Base-by-base conservation (phyloP, 2,329 filamentous ascomycete genomes). In the Colletotrichum siamense region DNA sequence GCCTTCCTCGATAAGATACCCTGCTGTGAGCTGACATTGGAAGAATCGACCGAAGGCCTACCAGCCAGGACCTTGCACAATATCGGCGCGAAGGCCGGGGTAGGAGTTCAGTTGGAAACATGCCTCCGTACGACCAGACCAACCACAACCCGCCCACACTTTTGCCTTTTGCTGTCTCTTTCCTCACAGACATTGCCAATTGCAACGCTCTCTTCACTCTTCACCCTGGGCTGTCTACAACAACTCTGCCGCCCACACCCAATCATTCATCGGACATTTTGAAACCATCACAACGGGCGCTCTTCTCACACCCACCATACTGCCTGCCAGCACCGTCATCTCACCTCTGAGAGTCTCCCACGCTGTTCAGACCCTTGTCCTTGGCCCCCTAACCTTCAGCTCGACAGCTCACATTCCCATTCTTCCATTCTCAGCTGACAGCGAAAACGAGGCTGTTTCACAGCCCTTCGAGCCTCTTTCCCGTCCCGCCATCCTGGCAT, bases 391-490 rank as follows among this genome's bases (percentile, higher is more conserved):
- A 18, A 15, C 61, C n/a, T 59, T 7, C 6, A n/a, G 39, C 30
- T 61, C 32, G 28, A 65, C 44, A 69, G 16, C 16, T 24, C 39
- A 32, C 22, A 61, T 26, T 61, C 16, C 36, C 13, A 15, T 49
- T 36, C 30, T 63, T 63, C 30, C 39, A 13, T 68, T 22, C 26
- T 16, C 57, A 76, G 44, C 59, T 65, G 59, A 76, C 68, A 70
- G n/a, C 74, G 59, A 76, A 62, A 76, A 76, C 74, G 59, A 76
- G 16, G 49, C 64, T 65, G 71, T 74, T 76, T 76, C 59, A 74
- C 49, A 73, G 70, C 24, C 26, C 32, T 49, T 64, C 39, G 57
- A 61, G 57, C 39, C 26, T 64, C 44, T 57, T 52, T 32, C n/a
- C 6, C 30, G n/a, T 52, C n/a, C 24, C 55, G 13, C 26, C 30